Conservation (phyloP, 805 yeast species). For the Yamadazyma endophytica region DNA sequence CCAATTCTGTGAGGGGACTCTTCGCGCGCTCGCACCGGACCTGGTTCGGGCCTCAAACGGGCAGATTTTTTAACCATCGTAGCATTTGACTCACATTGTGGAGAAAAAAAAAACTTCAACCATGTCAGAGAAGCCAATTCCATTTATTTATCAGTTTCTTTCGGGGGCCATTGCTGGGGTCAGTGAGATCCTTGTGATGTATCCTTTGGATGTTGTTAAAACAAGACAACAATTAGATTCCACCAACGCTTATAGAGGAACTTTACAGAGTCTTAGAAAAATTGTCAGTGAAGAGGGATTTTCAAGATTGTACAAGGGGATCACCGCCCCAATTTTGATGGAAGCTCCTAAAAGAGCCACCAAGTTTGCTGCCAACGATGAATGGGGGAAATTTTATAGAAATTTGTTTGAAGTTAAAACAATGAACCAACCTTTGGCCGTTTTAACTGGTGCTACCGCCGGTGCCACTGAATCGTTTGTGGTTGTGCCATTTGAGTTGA, state of each 20-base stretch:
- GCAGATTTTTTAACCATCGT: no score
- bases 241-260: conserved; percentile 71
- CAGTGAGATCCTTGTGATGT: conserved; percentile 91
- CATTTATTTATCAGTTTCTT: conserved; percentile 85
- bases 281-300: conserved; percentile 85
- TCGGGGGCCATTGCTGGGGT: conserved; percentile 97
- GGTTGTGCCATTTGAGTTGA: conserved; percentile 95
- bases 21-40: no score
- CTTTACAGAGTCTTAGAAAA: conserved; percentile 77
- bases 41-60: no score
- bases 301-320: conserved; percentile 84
- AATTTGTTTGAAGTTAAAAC: conserved; percentile 60
- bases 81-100: no score
- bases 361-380: conserved; percentile 96
- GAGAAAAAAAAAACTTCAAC: conserved; percentile 1
- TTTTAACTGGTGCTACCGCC: conserved; percentile 95
- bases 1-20: no score
- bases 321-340: conserved; percentile 94
- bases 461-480: conserved; percentile 97
- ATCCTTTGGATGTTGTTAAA: conserved; percentile 95
- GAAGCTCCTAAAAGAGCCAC: conserved; percentile 99
- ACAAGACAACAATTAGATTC: conserved; percentile 82
- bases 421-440: conserved; percentile 78
- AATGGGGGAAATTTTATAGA: conserved; percentile 85
- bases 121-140: conserved; percentile 38